Evolutionary conservation across 768 basidiomycete species (phyloP).

Genomic region (Chalciporus piperatus): DNA sequence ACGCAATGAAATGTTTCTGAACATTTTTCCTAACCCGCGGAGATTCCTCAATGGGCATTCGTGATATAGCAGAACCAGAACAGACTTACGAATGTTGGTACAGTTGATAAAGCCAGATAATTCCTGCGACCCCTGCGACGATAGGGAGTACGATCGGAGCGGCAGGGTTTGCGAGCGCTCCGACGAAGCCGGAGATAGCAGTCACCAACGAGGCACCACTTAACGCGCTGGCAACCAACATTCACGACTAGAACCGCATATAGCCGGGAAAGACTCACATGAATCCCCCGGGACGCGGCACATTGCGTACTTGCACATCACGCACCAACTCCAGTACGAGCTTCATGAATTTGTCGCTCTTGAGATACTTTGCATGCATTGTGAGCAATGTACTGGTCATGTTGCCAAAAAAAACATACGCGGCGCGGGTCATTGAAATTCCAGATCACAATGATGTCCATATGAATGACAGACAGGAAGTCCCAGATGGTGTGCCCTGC

Average conservation of each 20-base stretch:
- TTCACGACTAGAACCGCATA: neutral
- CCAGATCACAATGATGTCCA: conserved; percentile 5
- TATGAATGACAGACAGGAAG: conserved; percentile 1
- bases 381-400: too few relatives aligned
- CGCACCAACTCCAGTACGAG: too few relatives aligned
- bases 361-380: too few relatives aligned
- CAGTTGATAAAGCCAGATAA: neutral
- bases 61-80: neutral
- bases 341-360: too few relatives aligned
- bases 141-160: neutral
- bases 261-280: too few relatives aligned
- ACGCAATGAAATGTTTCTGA: neutral
- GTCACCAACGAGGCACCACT: neutral
- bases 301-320: too few relatives aligned
- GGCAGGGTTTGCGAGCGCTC: neutral
- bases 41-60: neutral
- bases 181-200: neutral
- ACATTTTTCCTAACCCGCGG: neutral
- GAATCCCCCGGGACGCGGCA: too few relatives aligned
- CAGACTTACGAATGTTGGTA: neutral
- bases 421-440: conserved; percentile 2
- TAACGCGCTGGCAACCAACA: conserved; percentile 32
- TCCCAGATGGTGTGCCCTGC: neutral
- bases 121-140: neutral
- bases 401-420: neutral